Base-by-base conservation (phyloP, 2,329 filamentous ascomycete species). In the Xylaria sp. region DNA sequence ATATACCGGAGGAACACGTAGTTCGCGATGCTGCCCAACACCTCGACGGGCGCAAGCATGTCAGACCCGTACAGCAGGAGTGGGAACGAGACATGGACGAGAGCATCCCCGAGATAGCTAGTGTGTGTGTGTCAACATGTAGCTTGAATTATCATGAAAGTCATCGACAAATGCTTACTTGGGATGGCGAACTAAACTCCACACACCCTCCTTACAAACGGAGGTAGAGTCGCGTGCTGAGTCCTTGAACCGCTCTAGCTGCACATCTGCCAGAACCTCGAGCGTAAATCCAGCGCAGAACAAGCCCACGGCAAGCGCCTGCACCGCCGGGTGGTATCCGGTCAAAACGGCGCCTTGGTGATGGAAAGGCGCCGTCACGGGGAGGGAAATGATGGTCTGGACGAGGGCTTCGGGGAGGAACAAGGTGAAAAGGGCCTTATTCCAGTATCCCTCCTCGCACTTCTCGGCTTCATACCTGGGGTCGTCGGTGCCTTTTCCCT, bases 91-190 rank as follows among this genome's bases (percentile, higher is more conserved):
- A 86, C 73, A 73, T 90, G 88, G 10, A 88, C 82, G 3, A 90
- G 80, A 2, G 84, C 81, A 65, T 89, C 88, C 1, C 88, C 88
- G n/a, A 90, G 84, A 74, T 89, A 90, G 79, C 87, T 88, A n/a
- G 23, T 2, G 32, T 21, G n/a, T 54, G 60, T 65, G 2, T 44
- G 37, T n/a, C 8, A n/a, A 2, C n/a, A n/a, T 44, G 6, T 4
- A 5, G 10, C 35, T 35, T 27, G 1, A 18, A 18, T 18, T 57
- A 2, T 10, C 1, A 10, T 6, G 35, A 27, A 10, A 44, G 18
- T 18, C 16, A n/a, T 6, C 3, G 5, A 18, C 9, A n/a, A 18
- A n/a, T 44, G 80, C 85, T 77, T 80, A 89, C 87, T 90, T 90
- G 0, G 88, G 88, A 78, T 90, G 87, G 58, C 88, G 80, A 29